Percentiles rank a stretch among this genome's conserved stretches.
These are phyloP conservation scores for Sutorius eximius DNA, from an alignment of 1,284 basidiomycete genomes.

Conservation along the genomic window DNA sequence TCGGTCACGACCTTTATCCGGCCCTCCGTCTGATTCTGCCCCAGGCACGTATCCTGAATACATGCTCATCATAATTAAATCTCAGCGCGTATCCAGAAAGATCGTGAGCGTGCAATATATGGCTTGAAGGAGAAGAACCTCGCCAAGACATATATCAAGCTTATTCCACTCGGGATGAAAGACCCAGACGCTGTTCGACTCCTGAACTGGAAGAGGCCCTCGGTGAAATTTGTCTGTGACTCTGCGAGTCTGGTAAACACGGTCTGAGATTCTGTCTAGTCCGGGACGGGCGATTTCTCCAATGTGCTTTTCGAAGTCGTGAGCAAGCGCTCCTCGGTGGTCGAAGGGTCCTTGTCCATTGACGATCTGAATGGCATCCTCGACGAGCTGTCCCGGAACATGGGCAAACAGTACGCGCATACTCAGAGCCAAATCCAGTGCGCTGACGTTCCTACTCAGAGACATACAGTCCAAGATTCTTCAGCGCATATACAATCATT, in stretches of 20 bases:
- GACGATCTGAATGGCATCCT: conserved; percentile 79
- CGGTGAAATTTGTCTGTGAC: conserved; percentile 57
- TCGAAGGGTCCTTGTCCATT: conserved; percentile 72
- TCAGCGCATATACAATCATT: conserved; percentile 72
- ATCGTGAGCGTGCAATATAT: conserved; percentile 86
- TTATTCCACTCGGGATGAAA: conserved; percentile 77
- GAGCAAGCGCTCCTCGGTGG: conserved; percentile 79
- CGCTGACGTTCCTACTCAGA: conserved; percentile 40
- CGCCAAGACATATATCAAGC: conserved; percentile 85
- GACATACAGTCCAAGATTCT: conserved; percentile 74
- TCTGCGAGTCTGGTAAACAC: background rate
- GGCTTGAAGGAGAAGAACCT: conserved; percentile 90
- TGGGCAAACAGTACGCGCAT: conserved; percentile 61
- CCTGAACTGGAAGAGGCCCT: conserved; percentile 88
- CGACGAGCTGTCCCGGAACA: conserved; percentile 69
- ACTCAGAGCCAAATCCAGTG: background rate
- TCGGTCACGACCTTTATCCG: conserved; percentile 73
- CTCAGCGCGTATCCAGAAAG: conserved; percentile 59
- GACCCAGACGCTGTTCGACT: conserved; percentile 79
- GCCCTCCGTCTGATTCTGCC: conserved; percentile 74
- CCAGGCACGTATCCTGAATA: conserved; percentile 48
- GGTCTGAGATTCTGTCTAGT: conserved; percentile 38
- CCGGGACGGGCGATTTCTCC: conserved; percentile 81
- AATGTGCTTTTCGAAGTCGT: conserved; percentile 84
- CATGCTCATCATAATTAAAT: background rate